Conservation (phyloP, 371 early-diverging fungal genomes). For the Rhizopus arrhizus region DNA sequence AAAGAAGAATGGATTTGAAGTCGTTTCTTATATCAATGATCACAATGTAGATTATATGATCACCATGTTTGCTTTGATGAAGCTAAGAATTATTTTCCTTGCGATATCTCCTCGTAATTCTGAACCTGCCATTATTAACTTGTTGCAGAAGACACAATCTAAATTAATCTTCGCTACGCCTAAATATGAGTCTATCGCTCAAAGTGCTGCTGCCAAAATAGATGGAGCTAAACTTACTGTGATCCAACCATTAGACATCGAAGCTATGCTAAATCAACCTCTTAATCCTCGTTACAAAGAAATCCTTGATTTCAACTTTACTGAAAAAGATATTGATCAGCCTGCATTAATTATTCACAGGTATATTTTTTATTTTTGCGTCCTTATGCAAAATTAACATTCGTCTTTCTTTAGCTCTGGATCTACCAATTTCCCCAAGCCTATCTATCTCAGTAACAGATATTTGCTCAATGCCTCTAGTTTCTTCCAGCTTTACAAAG, state of each 20-base stretch:
- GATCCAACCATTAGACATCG: constrained; percentile 18
- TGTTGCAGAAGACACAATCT: constrained; percentile 28
- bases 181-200: constrained; percentile 24
- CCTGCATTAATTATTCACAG: constrained; percentile 25
- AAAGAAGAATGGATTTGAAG: background rate
- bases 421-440: constrained; percentile 28
- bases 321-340: constrained; percentile 7
- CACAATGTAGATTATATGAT: constrained; percentile 29
- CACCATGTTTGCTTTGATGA: constrained; percentile 29
- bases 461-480: constrained; percentile 16
- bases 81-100: constrained; percentile 24
- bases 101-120: constrained; percentile 40
- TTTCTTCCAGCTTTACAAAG: background rate
- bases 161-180: constrained; percentile 18
- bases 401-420: constrained; percentile 22
- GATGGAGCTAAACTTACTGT: background rate
- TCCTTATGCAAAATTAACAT: background rate
- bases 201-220: constrained; percentile 3
- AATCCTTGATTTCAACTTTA: constrained; percentile 5
- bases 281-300: constrained; percentile 8
- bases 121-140: constrained; percentile 26
- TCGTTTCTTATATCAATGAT: constrained; percentile 26
- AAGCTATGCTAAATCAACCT: constrained; percentile 10
- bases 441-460: constrained; percentile 25
- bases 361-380: background rate